These are phyloP conservation scores for Taphrina communis DNA, from an alignment of 1,139 yeast species.

Conservation along the genomic window DNA sequence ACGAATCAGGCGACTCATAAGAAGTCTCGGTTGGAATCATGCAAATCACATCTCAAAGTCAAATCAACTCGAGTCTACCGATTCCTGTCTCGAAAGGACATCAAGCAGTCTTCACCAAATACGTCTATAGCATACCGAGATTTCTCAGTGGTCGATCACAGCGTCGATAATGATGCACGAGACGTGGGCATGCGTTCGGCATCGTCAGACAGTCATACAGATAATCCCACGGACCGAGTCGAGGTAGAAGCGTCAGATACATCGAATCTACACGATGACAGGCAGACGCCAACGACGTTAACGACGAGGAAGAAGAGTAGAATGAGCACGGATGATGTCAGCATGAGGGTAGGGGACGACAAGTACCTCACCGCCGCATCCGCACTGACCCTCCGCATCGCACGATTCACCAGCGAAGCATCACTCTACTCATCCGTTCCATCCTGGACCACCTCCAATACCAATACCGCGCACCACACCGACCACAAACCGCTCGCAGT, in stretches of 20 bases:
- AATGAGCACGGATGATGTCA: neutral
- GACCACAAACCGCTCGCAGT: neutral
- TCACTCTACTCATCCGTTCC: slow-evolving; percentile 2
- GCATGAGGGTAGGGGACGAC: slow-evolving; percentile 1
- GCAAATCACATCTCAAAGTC: neutral
- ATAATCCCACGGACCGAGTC: no score
- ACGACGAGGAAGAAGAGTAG: no score
- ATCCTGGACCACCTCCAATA: neutral
- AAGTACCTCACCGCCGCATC: slow-evolving; percentile 5
- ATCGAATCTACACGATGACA: no score
- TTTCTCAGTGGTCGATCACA: no score
- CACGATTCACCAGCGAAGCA: neutral
- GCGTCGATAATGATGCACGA: no score
- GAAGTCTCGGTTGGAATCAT: neutral
- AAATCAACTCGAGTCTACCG: slow-evolving; percentile 3
- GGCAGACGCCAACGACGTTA: no score
- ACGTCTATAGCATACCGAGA: no score
- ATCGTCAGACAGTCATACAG: no score
- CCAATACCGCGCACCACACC: neutral
- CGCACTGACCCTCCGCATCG: neutral
- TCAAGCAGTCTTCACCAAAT: neutral
- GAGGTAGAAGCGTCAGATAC: no score
- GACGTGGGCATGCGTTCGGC: no score
- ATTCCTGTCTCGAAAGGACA: neutral
- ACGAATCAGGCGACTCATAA: neutral